A percentile compares a stretch with the other conserved stretches of the same genome.
phyloP scores from a whole-genome alignment of 495 filamentous ascomycete species.

The Pseudomonodictys pantanalensis region DNA sequence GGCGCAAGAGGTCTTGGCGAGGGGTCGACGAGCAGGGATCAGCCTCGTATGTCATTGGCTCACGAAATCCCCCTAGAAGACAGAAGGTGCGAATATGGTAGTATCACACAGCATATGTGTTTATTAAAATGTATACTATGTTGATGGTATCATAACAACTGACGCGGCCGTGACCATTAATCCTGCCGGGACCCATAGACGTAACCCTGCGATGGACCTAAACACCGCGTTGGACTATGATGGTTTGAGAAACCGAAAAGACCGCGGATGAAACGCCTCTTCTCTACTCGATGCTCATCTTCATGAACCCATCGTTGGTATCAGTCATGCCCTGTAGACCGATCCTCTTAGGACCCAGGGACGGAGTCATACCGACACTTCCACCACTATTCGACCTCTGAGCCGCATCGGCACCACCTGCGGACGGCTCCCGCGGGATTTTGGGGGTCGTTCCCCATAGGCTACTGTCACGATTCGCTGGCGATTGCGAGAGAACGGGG shows the following conservation, averaged over 20 bases:
- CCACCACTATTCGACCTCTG: slow-evolving; percentile 52
- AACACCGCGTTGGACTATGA: too few relatives aligned
- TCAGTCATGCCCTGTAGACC: slow-evolving; percentile 95
- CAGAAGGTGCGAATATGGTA: too few relatives aligned
- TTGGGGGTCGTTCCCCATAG: slow-evolving; percentile 70
- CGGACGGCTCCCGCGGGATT: slow-evolving; percentile 53
- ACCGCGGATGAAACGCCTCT: too few relatives aligned
- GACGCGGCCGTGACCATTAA: too few relatives aligned
- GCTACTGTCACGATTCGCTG: slow-evolving; percentile 64
- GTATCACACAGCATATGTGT: too few relatives aligned
- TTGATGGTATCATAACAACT: too few relatives aligned
- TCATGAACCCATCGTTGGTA: slow-evolving; percentile 92
- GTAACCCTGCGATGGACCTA: too few relatives aligned
- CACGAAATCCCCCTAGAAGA: too few relatives aligned
- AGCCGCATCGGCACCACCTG: slow-evolving; percentile 47
- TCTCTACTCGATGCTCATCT: slow-evolving; percentile 84
- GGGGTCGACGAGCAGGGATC: slow-evolving; percentile 1
- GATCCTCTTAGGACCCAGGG: slow-evolving; percentile 60
- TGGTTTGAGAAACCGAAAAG: too few relatives aligned
- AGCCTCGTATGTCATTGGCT: neutral
- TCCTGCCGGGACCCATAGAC: too few relatives aligned
- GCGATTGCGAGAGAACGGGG: slow-evolving; percentile 77
- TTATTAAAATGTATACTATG: too few relatives aligned
- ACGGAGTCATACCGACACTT: slow-evolving; percentile 41
- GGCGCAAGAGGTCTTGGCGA: slow-evolving; percentile 15